Conservation (phyloP, 805 yeast genomes). For the Naumovozyma baii region DNA sequence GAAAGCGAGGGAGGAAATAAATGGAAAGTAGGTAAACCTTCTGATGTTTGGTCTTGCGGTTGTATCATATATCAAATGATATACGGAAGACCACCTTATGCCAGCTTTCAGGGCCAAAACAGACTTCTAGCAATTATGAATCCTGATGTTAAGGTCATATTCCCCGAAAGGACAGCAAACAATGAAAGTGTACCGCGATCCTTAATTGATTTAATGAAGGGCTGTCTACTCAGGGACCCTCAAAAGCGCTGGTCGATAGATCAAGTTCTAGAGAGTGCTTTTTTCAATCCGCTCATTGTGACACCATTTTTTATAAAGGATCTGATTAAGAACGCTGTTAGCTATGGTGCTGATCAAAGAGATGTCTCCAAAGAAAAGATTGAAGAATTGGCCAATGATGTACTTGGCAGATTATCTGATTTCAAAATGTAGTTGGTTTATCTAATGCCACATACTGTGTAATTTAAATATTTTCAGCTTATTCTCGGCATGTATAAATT, state of each 20-base stretch:
- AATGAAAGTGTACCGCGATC: constrained; percentile 56
- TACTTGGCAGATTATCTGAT: constrained; percentile 40
- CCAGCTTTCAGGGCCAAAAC: constrained; percentile 63
- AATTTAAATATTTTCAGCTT: too few relatives aligned
- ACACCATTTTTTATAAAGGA: constrained; percentile 58
- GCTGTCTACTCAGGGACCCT: constrained; percentile 68
- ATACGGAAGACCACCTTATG: constrained; percentile 89
- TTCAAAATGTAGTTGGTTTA: constrained; percentile 21
- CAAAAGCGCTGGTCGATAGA: constrained; percentile 52
- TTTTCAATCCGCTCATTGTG: constrained; percentile 66
- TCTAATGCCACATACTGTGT: too few relatives aligned
- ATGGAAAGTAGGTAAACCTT: constrained; percentile 84
- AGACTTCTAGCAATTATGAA: constrained; percentile 78
- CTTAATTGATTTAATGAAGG: constrained; percentile 59
- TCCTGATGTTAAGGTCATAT: constrained; percentile 62
- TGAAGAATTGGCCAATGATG: constrained; percentile 43
- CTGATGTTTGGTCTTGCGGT: constrained; percentile 98
- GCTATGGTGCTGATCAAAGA: constrained; percentile 50
- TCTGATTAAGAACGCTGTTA: constrained; percentile 66
- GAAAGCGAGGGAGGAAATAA: constrained; percentile 17
- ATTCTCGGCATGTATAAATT: too few relatives aligned
- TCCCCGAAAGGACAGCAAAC: constrained; percentile 54
- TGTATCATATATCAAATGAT: constrained; percentile 93
- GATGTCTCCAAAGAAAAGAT: constrained; percentile 36
- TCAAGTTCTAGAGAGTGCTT: constrained; percentile 51